Evolutionary conservation across 768 basidiomycete genomes (phyloP).

Genomic region (Lactifluus pinguis): DNA sequence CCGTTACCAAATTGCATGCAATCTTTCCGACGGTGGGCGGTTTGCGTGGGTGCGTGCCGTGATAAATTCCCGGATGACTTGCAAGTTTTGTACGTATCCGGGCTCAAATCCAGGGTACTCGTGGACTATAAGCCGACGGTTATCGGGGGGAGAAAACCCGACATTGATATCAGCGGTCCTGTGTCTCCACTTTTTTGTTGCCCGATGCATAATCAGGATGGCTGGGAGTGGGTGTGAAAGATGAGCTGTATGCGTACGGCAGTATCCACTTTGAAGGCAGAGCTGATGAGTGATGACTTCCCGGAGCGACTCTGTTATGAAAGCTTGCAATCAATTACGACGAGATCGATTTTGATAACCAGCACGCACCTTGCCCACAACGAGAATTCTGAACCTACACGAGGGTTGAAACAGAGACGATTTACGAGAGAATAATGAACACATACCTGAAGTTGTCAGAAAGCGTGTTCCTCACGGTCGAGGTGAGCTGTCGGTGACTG

Average conservation of each 20-base stretch:
- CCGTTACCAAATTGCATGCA: conserved; percentile 2
- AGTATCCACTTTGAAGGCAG: neutral
- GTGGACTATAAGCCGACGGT: neutral
- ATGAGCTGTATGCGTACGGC: neutral
- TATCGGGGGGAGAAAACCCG: neutral
- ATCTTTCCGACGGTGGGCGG: neutral
- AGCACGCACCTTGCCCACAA: neutral
- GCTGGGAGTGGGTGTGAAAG: neutral
- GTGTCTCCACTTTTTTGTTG: neutral
- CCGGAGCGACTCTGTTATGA: neutral
- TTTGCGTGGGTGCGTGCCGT: neutral
- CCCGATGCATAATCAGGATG: neutral
- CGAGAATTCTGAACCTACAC: neutral
- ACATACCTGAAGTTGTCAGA: neutral
- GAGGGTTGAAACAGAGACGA: neutral
- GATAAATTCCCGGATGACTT: neutral
- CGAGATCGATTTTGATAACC: too few relatives aligned
- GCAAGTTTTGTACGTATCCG: neutral
- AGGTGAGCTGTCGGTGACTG: neutral
- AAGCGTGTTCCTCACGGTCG: neutral
- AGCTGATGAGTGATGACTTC: neutral
- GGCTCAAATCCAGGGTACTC: neutral
- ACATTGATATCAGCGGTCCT: neutral
- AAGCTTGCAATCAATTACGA: neutral
- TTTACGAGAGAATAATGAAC: neutral